These are phyloP conservation scores for Periconia macrospinosa DNA, from an alignment of 2,329 filamentous ascomycete genomes.

Conservation along the genomic window DNA sequence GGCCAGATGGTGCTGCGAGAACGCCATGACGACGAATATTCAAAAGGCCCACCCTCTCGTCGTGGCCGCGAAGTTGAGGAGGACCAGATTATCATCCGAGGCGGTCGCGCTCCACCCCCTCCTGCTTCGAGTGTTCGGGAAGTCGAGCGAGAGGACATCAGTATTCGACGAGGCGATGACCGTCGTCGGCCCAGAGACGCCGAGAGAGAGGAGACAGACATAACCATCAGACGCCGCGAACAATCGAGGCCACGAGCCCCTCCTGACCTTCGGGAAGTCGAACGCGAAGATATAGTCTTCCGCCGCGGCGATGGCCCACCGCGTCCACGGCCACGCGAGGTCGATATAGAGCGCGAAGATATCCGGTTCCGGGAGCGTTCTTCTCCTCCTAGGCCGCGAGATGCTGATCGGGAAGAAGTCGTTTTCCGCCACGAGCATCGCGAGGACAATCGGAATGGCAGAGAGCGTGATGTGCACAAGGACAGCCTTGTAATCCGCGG, in stretches of 20 bases:
- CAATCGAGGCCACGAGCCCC: conserved; percentile 36
- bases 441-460: conserved; percentile 38
- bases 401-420: conserved; percentile 40
- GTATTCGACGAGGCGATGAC: conserved; percentile 37
- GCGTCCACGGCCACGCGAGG: conserved; percentile 37
- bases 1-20: conserved; percentile 51
- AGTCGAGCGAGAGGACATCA: conserved; percentile 43
- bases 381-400: conserved; percentile 35
- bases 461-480: conserved; percentile 37
- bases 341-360: conserved; percentile 48
- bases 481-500: conserved; percentile 39
- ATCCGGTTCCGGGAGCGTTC: conserved; percentile 50
- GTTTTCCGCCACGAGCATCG: conserved; percentile 40
- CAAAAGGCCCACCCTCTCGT: conserved; percentile 35
- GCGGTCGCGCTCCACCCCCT: conserved; percentile 29
- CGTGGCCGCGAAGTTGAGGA: conserved; percentile 45
- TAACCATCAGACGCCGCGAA: conserved; percentile 39
- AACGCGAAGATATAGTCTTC: conserved; percentile 48
- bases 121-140: conserved; percentile 30
- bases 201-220: conserved; percentile 39
- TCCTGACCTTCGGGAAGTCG: conserved; percentile 34
- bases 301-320: conserved; percentile 45
- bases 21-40: conserved; percentile 46
- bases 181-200: conserved; percentile 36
- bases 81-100: conserved; percentile 41